phyloP scores from a whole-genome alignment of 1,284 basidiomycete genomes.

The Xerocomus amazonicus region DNA sequence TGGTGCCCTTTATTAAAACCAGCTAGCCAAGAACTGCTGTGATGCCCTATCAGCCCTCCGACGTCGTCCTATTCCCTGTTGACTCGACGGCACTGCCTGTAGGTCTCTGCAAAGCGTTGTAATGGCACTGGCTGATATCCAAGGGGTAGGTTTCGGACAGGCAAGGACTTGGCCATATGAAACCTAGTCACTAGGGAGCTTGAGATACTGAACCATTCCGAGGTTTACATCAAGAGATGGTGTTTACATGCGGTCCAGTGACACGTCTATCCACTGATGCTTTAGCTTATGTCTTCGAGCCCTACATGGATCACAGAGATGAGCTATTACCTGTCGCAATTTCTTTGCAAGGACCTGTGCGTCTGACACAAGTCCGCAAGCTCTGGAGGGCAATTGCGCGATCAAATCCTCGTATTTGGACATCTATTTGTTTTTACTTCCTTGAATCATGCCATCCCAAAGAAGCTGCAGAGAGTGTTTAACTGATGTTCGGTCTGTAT shows the following conservation, averaged over 20 bases:
- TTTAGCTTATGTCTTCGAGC: constrained; percentile 11
- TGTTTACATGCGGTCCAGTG: background rate
- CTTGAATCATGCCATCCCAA: background rate
- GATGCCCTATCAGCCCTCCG: background rate
- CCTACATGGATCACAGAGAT: constrained; percentile 1
- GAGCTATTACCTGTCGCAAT: background rate
- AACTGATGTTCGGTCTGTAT: constrained; percentile 3
- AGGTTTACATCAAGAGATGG: no score
- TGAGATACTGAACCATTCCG: no score
- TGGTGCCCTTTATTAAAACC: no score
- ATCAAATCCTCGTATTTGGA: constrained; percentile 18
- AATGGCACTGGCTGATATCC: background rate
- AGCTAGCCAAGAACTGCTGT: background rate
- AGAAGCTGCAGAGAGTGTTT: constrained; percentile 3
- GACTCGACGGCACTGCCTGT: background rate
- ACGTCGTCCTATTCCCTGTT: background rate
- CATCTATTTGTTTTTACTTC: constrained; percentile 12
- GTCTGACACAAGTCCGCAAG: constrained; percentile 15
- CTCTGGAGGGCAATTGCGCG: constrained; percentile 14
- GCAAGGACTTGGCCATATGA: background rate
- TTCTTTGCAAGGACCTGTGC: background rate
- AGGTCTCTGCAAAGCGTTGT: background rate
- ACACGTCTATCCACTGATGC: constrained; percentile 15
- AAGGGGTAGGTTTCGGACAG: background rate
- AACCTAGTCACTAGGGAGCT: no score